A percentile compares a stretch with the other conserved stretches of the same genome.
Evolutionary conservation across 1,139 yeast genomes (phyloP).

Genomic region (Geotrichum candidum): DNA sequence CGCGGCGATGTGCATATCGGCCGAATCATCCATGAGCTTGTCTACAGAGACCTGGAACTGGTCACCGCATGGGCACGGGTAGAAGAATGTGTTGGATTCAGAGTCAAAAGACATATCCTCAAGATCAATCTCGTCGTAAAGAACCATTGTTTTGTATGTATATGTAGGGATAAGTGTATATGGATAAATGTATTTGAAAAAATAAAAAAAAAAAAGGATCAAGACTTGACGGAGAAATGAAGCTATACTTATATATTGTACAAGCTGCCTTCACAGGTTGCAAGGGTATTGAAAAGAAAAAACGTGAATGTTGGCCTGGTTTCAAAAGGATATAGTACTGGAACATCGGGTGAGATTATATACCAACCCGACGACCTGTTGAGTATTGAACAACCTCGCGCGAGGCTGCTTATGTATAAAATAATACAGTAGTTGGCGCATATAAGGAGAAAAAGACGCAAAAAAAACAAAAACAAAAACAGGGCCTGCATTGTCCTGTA

Average conservation of each 20-base stretch:
- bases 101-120: constrained; percentile 94
- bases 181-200: background rate
- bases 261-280: background rate
- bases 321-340: background rate
- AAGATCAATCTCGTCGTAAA: constrained; percentile 92
- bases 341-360: background rate
- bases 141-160: constrained; percentile 35
- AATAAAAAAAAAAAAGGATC: background rate
- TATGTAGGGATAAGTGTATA: background rate
- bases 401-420: background rate
- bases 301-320: too few species aligned
- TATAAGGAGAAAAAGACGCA: too few species aligned
- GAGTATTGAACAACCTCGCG: background rate
- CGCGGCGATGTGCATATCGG: constrained; percentile 69
- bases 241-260: background rate
- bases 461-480: background rate
- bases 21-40: constrained; percentile 78
- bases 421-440: too few species aligned
- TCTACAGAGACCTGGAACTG: constrained; percentile 79
- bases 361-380: background rate
- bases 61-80: constrained; percentile 99
- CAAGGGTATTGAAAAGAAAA: too few species aligned
- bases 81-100: constrained; percentile 69
- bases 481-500: too few species aligned
- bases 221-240: background rate